Conservation (phyloP, 257 asterid genomes). For the Nicotiana noctiflora region DNA sequence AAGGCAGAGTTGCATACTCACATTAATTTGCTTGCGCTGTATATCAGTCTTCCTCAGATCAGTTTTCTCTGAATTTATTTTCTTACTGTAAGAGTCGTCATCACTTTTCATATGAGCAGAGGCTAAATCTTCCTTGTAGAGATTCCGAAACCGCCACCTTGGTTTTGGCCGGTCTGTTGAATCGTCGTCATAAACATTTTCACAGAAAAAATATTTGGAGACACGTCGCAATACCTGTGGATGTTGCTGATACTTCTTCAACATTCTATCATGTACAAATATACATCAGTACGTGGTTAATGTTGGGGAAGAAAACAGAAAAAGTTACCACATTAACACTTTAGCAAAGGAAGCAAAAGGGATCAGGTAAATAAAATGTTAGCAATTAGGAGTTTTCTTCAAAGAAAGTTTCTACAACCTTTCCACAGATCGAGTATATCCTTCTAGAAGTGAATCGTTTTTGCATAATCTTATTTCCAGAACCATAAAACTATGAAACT, state of each 20-base stretch:
- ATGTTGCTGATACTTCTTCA: conserved; percentile 34
- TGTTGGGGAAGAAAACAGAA: background rate
- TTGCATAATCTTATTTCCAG: background rate
- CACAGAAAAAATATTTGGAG: conserved; percentile 59
- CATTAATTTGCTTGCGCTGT: conserved; percentile 29
- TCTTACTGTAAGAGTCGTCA: conserved; percentile 10
- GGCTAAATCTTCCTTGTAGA: conserved; percentile 24
- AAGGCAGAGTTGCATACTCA: conserved; percentile 23
- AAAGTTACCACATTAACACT: background rate
- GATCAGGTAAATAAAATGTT: background rate
- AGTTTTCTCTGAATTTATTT: conserved; percentile 20
- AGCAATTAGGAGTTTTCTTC: background rate
- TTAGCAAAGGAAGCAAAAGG: background rate
- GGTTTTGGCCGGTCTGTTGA: conserved; percentile 43
- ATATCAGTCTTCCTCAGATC: conserved; percentile 21
- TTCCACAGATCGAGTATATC: background rate
- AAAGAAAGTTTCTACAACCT: background rate
- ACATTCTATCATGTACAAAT: conserved; percentile 40
- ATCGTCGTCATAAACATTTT: conserved; percentile 55
- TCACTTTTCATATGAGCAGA: conserved; percentile 19
- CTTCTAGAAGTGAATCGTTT: background rate
- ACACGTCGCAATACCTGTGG: conserved; percentile 33
- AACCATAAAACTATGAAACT: background rate
- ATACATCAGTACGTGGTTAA: background rate
- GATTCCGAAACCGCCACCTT: conserved; percentile 57